Evolutionary conservation across 208 protist genomes (phyloP).

Genomic region (Blastocrithidia nonstop): DNA sequence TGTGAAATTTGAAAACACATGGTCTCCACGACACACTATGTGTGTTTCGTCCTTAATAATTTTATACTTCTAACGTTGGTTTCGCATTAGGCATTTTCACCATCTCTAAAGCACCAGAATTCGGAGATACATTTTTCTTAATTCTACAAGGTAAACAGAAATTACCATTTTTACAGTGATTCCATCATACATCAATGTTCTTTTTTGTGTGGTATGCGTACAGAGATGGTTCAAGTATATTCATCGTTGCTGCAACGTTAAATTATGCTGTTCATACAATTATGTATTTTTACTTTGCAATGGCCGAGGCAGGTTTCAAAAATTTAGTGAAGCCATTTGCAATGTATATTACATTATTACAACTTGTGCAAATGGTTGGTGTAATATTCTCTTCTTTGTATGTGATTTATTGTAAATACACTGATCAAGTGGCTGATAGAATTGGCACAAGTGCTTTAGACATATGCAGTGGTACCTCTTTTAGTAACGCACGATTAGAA

Average conservation of each 20-base stretch:
- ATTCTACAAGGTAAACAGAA: slow-evolving; percentile 41
- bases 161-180: slow-evolving; percentile 77
- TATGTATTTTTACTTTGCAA: slow-evolving; percentile 91
- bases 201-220: slow-evolving; percentile 85
- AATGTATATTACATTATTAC: slow-evolving; percentile 69
- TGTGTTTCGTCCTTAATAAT: slow-evolving; percentile 28
- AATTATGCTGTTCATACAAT: slow-evolving; percentile 90
- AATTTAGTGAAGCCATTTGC: slow-evolving; percentile 48
- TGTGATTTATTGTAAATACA: slow-evolving; percentile 23
- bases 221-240: slow-evolving; percentile 21
- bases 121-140: slow-evolving; percentile 75
- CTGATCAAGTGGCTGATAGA: slow-evolving; percentile 6
- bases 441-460: slow-evolving; percentile 10
- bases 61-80: slow-evolving; percentile 40
- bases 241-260: slow-evolving; percentile 73
- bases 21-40: slow-evolving; percentile 51
- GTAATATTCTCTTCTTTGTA: slow-evolving; percentile 16
- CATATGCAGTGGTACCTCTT: slow-evolving; percentile 34
- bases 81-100: slow-evolving; percentile 64
- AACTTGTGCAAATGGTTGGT: slow-evolving; percentile 86
- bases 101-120: slow-evolving; percentile 72
- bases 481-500: slow-evolving; percentile 38
- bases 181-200: slow-evolving; percentile 84
- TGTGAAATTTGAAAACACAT: slow-evolving; percentile 17
- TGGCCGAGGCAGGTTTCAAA: slow-evolving; percentile 42